Percentiles rank a stretch among this genome's conserved stretches.
Evolutionary conservation across 2,329 filamentous ascomycete genomes (phyloP).

Genomic region (Trichoderma harzianum): DNA sequence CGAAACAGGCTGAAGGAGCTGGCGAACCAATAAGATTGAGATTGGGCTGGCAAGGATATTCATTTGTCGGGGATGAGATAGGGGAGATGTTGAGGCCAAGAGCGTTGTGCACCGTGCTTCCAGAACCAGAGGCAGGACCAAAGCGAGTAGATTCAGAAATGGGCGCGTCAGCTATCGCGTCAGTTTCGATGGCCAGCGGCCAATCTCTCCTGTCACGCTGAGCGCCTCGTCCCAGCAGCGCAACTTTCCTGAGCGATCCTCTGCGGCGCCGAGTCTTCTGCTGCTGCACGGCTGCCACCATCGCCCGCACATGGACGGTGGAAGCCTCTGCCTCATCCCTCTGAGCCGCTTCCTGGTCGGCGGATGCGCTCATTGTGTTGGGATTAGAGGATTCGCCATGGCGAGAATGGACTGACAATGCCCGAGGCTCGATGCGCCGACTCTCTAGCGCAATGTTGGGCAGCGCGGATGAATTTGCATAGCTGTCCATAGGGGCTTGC

Average conservation of each 20-base stretch:
- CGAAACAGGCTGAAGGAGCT: conserved; percentile 22
- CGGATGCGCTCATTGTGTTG: conserved; percentile 55
- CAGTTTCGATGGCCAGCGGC: conserved; percentile 42
- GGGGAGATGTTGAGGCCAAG: conserved; percentile 49
- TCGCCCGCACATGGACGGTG: conserved; percentile 25
- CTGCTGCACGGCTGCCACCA: conserved; percentile 36
- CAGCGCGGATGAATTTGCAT: not conserved
- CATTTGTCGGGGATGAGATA: conserved; percentile 45
- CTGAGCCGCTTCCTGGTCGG: conserved; percentile 30
- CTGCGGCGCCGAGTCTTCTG: conserved; percentile 64
- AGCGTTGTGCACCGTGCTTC: conserved; percentile 29
- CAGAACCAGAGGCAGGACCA: conserved; percentile 24
- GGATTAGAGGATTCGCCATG: not conserved
- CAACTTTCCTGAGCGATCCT: conserved; percentile 83
- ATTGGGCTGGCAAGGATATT: conserved; percentile 38
- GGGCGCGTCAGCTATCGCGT: conserved; percentile 26
- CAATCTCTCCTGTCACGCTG: conserved; percentile 59
- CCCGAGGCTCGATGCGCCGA: not conserved
- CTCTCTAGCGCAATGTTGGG: not conserved
- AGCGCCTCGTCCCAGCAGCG: conserved; percentile 71
- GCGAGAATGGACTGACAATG: not conserved
- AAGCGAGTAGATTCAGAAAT: conserved; percentile 22
- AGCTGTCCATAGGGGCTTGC: not conserved
- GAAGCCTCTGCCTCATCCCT: conserved; percentile 30
- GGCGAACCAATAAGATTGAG: conserved; percentile 23